Base-by-base conservation (phyloP, 306 rosid genomes). In the Sophora flavescens region DNA sequence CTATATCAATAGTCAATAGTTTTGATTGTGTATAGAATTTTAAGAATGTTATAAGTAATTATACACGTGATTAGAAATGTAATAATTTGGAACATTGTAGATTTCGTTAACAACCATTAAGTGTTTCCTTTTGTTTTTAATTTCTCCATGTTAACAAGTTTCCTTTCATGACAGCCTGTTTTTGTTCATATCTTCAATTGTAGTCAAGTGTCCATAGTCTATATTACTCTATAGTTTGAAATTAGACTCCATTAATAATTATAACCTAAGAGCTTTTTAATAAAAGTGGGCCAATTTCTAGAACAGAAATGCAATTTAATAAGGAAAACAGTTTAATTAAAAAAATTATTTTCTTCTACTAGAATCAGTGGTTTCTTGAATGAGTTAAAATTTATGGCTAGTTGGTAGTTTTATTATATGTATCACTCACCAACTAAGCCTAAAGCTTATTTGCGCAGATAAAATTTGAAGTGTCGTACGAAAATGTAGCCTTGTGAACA, bases 141-240 rank as follows among this genome's bases (percentile, higher is more conserved):
- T 38, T 68, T 75, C 51, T 76, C 44, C 44, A 51, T 30, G 78
- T 69, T 75, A 68, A 63, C 53, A 41, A 35, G 39, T 82, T 76
- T 70, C 57, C 64, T 64, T 57, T 33, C 82, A 64, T 71, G 82
- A 71, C 85, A 82, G 85, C 76, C 81, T 82, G 85, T 77, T 77
- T 59, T 63, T 63, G 69, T 63, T 63, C 69, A 38, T 76, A 57
- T 48, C 75, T 64, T 58, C 70, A 71, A 48, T 65, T 38, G 11
- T 53, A 28, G 69, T 70, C 75, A 56, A 76, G 77, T 70, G 74
- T 44, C 50, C 14, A 44, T 44, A 44, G 75, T 47, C 52, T 12
- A 13, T 47, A n/a, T n/a, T n/a, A 13, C 52, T 70, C 70, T 64
- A 69, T 53, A 41, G 70, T 61, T 69, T 78, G 70, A 47, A 70